Base-by-base conservation (phyloP, 176 grass and related monocot genomes). In the Oryza officinalis region DNA sequence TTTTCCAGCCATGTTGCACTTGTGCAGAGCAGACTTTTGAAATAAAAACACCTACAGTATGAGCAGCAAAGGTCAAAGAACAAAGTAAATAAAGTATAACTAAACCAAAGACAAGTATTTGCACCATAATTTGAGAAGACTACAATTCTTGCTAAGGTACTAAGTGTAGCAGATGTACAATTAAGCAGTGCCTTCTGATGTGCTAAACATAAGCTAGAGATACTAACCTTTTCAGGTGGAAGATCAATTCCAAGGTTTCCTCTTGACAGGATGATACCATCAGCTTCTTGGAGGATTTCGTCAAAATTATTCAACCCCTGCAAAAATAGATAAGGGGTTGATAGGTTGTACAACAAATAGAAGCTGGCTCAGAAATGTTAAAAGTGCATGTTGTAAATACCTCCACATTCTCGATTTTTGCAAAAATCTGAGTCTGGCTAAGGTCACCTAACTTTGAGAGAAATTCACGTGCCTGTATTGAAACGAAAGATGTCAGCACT, bases 1-100 rank as follows among this genome's bases (percentile, higher is more conserved):
- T 57, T 99, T 99, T 91, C 97, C 97, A 87, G 93, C 93, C 86
- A 99, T 88, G 84, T 99, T 99, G 73, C 97, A 99, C 84, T 99
- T 99, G 83, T 96, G 91, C 30, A 96, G 84, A 27, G 97, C 97
- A 79, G 97, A 92, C 60, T 99, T 99, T 86, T 99, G 97, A 65
- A 99, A 99, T 63, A 96, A 79, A 81, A 99, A 99, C 81, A 92
- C 97, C 97, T 99, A 70, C 31, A 83, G 49, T 57, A 84, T 27
- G 59, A 76, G 63, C 8, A 84, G 7, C 10, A 85, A 66, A 35
- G 27, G 65, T 71, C 52, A 88, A 44, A 67, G 11, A 37, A 0
- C 43, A 83, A 74, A 37, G 0, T 43, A 83, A 74, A 83, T 28
- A 35, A 64, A 89, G 25, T 33, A 12, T 18, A 43, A 46, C 10